Base-by-base conservation (phyloP, 805 yeast genomes). In the Teunomyces kruisii region DNA sequence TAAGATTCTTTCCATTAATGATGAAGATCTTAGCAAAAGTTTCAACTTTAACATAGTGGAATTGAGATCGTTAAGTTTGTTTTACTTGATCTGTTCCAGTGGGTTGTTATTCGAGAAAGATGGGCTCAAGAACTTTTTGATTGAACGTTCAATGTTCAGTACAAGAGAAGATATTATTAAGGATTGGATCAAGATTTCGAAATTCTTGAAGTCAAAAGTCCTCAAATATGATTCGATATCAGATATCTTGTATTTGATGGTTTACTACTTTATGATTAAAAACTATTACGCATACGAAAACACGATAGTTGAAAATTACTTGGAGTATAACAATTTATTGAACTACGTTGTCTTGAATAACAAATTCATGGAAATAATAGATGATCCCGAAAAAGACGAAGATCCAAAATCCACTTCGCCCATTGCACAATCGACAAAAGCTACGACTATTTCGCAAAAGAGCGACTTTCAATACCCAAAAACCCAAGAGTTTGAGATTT, bases 291-390 rank as follows among this genome's bases (percentile, higher is more conserved):
- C 47, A 17, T 54, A 52, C 30, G 42, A 46, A 3, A 52, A 54
- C 38, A 44, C 45, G 49, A 43, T 57, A 22, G 48, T 53, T 24
- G 66, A 61, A 14, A 57, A 55, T 44, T 62, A 57, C 47, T 50
- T 60, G 44, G 70, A 65, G 40, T 65, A 52, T 46, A 63, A 60
- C 44, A 56, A 49, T 31, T 49, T 65, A 28, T 48, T 65, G 26
- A 48, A 48, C 35, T 50, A 50, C 39, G 47, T 59, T 10, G 52
- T 56, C 2, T 45, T 53, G 33, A 55, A 52, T 40, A 54, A 50
- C 19, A 44, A 50, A 33, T 54, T 56, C 26, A 43, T 58, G 44
- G 51, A 46, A 12, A 22, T 57, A 9, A 48, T 61, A 17, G 51
- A 52, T 30, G 58, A 52, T 31, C 49, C 51, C 9, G 51, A 46